Percentiles rank a stretch among this genome's conserved stretches.
Evolutionary conservation across 2,329 filamentous ascomycete genomes (phyloP).

Genomic region (Pseudogymnoascus sp.): DNA sequence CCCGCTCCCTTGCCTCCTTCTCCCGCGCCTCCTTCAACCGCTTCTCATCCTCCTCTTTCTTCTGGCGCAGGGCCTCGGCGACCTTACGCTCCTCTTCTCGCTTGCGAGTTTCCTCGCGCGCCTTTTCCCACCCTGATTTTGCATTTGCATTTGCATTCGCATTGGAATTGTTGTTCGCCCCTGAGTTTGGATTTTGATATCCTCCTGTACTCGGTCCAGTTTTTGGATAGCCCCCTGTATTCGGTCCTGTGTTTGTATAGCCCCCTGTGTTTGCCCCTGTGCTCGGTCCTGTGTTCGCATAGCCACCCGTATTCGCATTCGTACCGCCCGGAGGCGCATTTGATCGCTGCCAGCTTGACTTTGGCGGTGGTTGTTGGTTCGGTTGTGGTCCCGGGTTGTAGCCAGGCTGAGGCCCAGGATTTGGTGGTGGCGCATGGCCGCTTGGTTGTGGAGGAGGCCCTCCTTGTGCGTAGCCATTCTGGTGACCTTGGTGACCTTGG

Average conservation of each 20-base stretch:
- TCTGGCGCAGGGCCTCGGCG: constrained; percentile 51
- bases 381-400: constrained; percentile 23
- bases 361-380: constrained; percentile 8
- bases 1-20: constrained; percentile 43
- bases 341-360: constrained; percentile 1
- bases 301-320: not conserved
- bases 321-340: not conserved
- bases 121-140: constrained; percentile 57
- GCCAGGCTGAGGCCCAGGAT: constrained; percentile 26
- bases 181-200: constrained; percentile 3
- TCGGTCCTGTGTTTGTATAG: constrained; percentile 3
- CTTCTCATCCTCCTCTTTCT: constrained; percentile 43
- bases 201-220: not conserved
- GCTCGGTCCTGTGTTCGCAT: constrained; percentile 16
- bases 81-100: constrained; percentile 60
- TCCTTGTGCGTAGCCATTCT: constrained; percentile 22
- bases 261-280: constrained; percentile 11
- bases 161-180: constrained; percentile 1
- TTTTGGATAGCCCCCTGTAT: constrained; percentile 2
- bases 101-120: constrained; percentile 54
- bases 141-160: constrained; percentile 14
- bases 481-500: constrained; percentile 17
- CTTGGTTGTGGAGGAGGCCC: constrained; percentile 24
- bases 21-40: constrained; percentile 47
- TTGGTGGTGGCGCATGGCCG: constrained; percentile 23